Base-by-base conservation (phyloP, 495 filamentous ascomycete genomes). In the Trichoderma erinaceum region DNA sequence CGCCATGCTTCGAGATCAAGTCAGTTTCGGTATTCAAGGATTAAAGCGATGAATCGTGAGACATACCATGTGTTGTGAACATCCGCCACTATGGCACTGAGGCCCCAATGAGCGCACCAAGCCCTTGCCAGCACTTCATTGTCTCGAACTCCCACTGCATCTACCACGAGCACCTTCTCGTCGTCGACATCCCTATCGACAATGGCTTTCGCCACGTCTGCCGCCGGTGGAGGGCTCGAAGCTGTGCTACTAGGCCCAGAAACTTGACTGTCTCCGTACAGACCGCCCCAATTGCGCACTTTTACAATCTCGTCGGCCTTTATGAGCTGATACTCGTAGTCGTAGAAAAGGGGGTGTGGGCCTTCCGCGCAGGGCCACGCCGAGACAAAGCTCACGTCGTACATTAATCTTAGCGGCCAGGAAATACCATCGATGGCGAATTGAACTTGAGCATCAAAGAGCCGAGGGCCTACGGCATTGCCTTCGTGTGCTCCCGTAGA, bases 71-170 rank as follows among this genome's bases (percentile, higher is more conserved):
- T 91, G 77, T 77, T 81, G 63, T 83, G 79, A 64, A 89, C 71
- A 76, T 90, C 86, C 27, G 88, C 87, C 41, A 90, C 84, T 23
- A 92, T 75, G 0, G 88, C 88, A 58, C 81, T 84, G 66, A 90
- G 74, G 25, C 89, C 89, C 84, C 87, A 88, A 69, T 88, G 87
- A 69, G 85, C 79, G 71, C 87, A 90, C 89, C 89, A 91, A 56
- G 89, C 89, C 64, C 89, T 77, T 1, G 87, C 88, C 71, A 92
- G 81, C 16, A 92, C 89, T 75, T 90, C 89, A 68, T 90, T 91
- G 74, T 92, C 89, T 63, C 75, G 76, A 35, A 87, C 87, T 12
- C 89, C 89, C 70, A 88, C 87, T 35, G 88, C 88, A 76, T 91
- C 86, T 21, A 92, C 80, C 43, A 88, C 88, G 46, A 92, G 78